Base-by-base conservation (phyloP, 176 grass and related monocot species). In the Thalia dealbata region DNA sequence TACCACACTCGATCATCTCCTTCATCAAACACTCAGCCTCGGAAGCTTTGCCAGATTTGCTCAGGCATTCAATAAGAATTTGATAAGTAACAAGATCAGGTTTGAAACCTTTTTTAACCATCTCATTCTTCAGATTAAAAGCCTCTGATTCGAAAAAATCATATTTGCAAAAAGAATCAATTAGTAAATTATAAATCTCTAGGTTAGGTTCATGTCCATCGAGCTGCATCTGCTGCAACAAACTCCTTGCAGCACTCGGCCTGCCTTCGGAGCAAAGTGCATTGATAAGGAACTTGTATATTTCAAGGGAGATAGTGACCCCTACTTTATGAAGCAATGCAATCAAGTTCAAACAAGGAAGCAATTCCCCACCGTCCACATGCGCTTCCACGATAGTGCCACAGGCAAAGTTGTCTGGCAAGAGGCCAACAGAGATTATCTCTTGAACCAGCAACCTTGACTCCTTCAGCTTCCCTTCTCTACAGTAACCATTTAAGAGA, bases 281-380 rank as follows among this genome's bases (percentile, higher is more conserved):
- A 43, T 62, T 0, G 18, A 97, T 62, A 67, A 97, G 65, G 55
- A 69, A 84, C 63, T 45, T 60, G 22, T 97, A 92, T 78, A 81
- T 82, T 67, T 80, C 76, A 19, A 82, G 21, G 16, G 89, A 83
- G 73, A 97, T 71, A 52, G 11, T 58, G 59, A 86, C 52, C 4
- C 84, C 84, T 50, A 82, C 46, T 69, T 86, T 92, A 28, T 78
- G 77, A 45, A 92, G 78, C 9, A 86, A 86, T 3, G 77, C 73
- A 27, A 86, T 81, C 80, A 97, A 84, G 63, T 92, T 92, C 81
- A 97, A 85, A 81, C 93, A 92, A 67, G 89, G 80, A 67, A 92
- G 89, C 22, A 97, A 59, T 72, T 85, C 92, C 19, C 87, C 74
- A 43, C 27, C 22, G 60, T 84, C 86, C 35, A 90, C 78, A 81